Conservation (phyloP, 2,329 filamentous ascomycete genomes). For the Sarocladium oryzae region DNA sequence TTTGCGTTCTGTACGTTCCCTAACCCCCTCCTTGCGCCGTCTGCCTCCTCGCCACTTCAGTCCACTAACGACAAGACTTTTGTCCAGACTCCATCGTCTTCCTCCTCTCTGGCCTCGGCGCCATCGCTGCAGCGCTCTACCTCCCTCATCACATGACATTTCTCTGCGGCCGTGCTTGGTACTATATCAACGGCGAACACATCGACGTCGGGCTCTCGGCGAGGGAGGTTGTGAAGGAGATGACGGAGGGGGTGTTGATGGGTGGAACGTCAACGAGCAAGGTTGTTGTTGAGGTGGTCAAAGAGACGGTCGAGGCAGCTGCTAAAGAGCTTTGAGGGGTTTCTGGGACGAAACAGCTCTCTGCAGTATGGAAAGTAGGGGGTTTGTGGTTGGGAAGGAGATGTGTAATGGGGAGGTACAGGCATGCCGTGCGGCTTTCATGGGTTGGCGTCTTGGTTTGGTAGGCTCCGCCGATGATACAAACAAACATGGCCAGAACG, state of each 20-base stretch:
- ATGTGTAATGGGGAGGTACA: not conserved
- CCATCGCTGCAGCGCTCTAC: constrained; percentile 84
- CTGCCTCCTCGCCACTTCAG: too few species aligned
- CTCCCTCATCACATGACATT: constrained; percentile 84
- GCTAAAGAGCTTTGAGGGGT: constrained; percentile 27
- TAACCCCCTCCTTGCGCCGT: constrained; percentile 54
- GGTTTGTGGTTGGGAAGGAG: not conserved
- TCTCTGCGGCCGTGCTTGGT: constrained; percentile 80
- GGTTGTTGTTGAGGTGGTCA: constrained; percentile 16
- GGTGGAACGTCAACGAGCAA: constrained; percentile 18
- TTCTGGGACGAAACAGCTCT: not conserved
- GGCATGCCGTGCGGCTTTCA: not conserved
- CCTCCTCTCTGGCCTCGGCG: constrained; percentile 77
- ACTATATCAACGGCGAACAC: constrained; percentile 86
- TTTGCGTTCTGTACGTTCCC: constrained; percentile 77
- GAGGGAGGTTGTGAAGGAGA: constrained; percentile 25
- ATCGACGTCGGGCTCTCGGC: constrained; percentile 37
- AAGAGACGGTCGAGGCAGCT: constrained; percentile 19
- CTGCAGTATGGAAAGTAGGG: too few species aligned
- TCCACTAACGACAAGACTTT: constrained; percentile 36
- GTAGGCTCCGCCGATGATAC: not conserved
- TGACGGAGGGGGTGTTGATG: constrained; percentile 21
- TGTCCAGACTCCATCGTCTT: constrained; percentile 78
- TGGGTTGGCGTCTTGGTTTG: constrained; percentile 2
- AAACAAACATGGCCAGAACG: constrained; percentile 10